A percentile compares a stretch with the other conserved stretches of the same genome.
Conservation (phyloP, 305 asterid genomes). For the Rubia peregrina region DNA sequence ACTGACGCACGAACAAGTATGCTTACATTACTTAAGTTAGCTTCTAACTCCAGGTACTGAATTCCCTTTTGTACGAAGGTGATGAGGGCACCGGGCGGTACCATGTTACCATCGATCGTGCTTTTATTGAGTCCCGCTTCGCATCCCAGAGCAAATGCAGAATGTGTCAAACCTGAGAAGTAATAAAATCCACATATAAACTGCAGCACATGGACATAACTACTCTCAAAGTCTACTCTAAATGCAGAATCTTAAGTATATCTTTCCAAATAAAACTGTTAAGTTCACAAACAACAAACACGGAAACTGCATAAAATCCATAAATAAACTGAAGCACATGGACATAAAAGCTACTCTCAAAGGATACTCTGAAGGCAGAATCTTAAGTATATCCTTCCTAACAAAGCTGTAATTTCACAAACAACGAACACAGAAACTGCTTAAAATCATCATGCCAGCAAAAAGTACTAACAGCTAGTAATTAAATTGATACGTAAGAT, state of each 20-base stretch:
- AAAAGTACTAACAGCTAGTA: neutral
- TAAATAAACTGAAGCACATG: neutral
- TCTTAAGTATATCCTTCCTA: neutral
- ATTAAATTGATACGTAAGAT: neutral
- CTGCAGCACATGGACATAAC: neutral
- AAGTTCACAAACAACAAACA: neutral
- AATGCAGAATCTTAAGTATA: neutral
- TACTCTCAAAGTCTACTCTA: neutral
- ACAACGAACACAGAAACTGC: neutral
- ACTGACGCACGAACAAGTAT: conserved; percentile 11
- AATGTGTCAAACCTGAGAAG: conserved; percentile 78
- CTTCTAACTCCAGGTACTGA: conserved; percentile 89
- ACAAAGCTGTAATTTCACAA: neutral
- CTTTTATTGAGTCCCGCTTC: conserved; percentile 84
- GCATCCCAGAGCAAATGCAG: conserved; percentile 84
- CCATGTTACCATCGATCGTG: conserved; percentile 74
- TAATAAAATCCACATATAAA: conserved; percentile 13
- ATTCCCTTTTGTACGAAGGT: conserved; percentile 89
- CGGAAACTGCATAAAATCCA: neutral
- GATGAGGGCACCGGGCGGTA: conserved; percentile 94
- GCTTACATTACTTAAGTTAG: conserved; percentile 65
- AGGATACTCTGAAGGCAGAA: neutral
- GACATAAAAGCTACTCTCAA: neutral
- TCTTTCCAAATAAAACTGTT: neutral
- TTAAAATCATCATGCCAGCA: neutral